A percentile compares a stretch with the other conserved stretches of the same genome.
Conservation (phyloP, 2,329 filamentous ascomycete genomes). For the Cladophialophora yegresii region DNA sequence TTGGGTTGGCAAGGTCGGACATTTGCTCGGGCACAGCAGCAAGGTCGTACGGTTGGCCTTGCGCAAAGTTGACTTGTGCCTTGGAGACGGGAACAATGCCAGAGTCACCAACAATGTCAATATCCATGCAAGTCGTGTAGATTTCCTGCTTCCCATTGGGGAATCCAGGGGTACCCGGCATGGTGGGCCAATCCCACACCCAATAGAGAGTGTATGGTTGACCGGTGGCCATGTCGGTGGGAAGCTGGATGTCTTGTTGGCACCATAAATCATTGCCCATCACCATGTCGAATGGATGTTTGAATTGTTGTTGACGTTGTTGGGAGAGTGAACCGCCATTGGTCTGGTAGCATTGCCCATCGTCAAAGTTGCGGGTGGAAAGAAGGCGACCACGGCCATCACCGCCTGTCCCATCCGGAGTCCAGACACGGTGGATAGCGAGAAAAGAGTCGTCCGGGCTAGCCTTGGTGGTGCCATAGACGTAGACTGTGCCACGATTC, state of each 20-base stretch:
- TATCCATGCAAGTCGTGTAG: conserved; percentile 55
- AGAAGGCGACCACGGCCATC: conserved; percentile 75
- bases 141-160: conserved; percentile 50
- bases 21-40: conserved; percentile 47
- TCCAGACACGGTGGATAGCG: conserved; percentile 76
- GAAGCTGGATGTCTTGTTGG: conserved; percentile 78
- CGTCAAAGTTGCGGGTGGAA: conserved; percentile 79
- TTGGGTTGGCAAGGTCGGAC: conserved; percentile 39
- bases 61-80: conserved; percentile 37
- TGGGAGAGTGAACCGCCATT: conserved; percentile 62
- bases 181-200: conserved; percentile 91
- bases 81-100: conserved; percentile 26
- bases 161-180: conserved; percentile 40
- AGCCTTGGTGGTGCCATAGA: conserved; percentile 70
- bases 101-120: conserved; percentile 44
- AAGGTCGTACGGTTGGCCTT: conserved; percentile 43
- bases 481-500: conserved; percentile 70
- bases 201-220: conserved; percentile 82
- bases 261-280: conserved; percentile 69
- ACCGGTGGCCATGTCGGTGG: conserved; percentile 62
- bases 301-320: conserved; percentile 60
- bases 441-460: conserved; percentile 60
- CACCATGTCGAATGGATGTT: conserved; percentile 53
- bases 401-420: conserved; percentile 73
- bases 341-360: conserved; percentile 83